Conservation (phyloP, 805 yeast genomes). For the Candida ipomoeae region DNA sequence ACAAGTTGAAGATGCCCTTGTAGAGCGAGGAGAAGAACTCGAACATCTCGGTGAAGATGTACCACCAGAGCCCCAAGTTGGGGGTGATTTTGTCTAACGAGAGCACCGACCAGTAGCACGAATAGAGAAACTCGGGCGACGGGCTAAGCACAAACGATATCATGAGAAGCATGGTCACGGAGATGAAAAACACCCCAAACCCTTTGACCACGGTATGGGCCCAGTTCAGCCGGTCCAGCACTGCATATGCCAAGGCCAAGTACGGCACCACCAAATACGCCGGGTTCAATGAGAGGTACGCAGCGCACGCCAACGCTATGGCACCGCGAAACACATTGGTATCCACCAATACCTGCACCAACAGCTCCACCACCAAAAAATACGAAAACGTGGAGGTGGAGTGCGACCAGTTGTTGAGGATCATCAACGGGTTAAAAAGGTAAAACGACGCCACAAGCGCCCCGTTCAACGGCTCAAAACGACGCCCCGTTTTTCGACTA, state of each 20-base stretch:
- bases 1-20: slow-evolving; percentile 77
- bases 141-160: slow-evolving; percentile 35
- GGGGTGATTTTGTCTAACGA: slow-evolving; percentile 73
- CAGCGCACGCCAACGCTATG: slow-evolving; percentile 54
- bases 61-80: slow-evolving; percentile 98
- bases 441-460: slow-evolving; percentile 59
- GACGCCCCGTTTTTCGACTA: slow-evolving; percentile 15
- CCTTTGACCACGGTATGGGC: slow-evolving; percentile 8
- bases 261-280: slow-evolving; percentile 58
- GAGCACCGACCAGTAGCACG: slow-evolving; percentile 51
- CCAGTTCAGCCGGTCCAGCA: slow-evolving; percentile 13
- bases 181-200: slow-evolving; percentile 10
- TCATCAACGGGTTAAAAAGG: slow-evolving; percentile 75
- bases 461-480: slow-evolving; percentile 27
- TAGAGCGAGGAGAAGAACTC: slow-evolving; percentile 83
- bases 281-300: slow-evolving; percentile 63
- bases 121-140: slow-evolving; percentile 36
- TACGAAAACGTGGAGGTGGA: slow-evolving; percentile 64
- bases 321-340: slow-evolving; percentile 43
- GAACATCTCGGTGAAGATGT: slow-evolving; percentile 92
- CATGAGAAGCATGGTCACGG: slow-evolving; percentile 25
- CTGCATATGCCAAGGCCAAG: slow-evolving; percentile 31
- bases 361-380: slow-evolving; percentile 47
- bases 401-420: slow-evolving; percentile 63
- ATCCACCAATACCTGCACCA: slow-evolving; percentile 41